A percentile compares a stretch with the other conserved stretches of the same genome.
Conservation (phyloP, 1,284 basidiomycete genomes). For the Leccinum subrobustum region DNA sequence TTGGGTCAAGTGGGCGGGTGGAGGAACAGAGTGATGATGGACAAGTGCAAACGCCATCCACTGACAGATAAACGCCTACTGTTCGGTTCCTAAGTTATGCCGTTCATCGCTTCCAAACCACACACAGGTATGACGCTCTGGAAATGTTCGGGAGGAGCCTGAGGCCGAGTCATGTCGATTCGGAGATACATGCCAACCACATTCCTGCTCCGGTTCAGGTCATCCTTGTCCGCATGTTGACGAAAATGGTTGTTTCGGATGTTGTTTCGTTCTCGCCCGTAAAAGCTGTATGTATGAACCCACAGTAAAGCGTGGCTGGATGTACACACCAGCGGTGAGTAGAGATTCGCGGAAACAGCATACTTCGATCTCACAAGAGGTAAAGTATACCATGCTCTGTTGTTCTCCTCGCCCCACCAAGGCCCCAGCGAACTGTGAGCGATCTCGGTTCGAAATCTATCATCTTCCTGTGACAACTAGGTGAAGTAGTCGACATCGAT, state of each 20-base stretch:
- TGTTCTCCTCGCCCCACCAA: background rate
- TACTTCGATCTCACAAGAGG: background rate
- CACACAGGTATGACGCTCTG: background rate
- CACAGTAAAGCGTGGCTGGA: too few species aligned
- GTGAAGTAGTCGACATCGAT: background rate
- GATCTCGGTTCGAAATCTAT: slow-evolving; percentile 19
- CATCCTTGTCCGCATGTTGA: background rate
- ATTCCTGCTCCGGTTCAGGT: background rate
- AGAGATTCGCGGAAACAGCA: background rate
- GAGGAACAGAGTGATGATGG: background rate
- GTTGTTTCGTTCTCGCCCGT: background rate
- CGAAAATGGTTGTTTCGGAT: background rate
- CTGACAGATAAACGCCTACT: background rate
- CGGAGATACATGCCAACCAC: background rate
- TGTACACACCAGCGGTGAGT: background rate
- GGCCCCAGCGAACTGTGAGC: slow-evolving; percentile 18
- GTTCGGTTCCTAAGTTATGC: background rate
- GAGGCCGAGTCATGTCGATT: background rate
- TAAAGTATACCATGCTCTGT: background rate
- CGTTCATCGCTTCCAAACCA: background rate
- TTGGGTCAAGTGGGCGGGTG: background rate
- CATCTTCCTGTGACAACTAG: slow-evolving; percentile 25
- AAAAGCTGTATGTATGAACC: background rate
- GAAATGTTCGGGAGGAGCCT: background rate
- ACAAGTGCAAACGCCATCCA: background rate